Base-by-base conservation (phyloP, 352 stramenopile genomes). In the Poterioochromonas sp. region DNA sequence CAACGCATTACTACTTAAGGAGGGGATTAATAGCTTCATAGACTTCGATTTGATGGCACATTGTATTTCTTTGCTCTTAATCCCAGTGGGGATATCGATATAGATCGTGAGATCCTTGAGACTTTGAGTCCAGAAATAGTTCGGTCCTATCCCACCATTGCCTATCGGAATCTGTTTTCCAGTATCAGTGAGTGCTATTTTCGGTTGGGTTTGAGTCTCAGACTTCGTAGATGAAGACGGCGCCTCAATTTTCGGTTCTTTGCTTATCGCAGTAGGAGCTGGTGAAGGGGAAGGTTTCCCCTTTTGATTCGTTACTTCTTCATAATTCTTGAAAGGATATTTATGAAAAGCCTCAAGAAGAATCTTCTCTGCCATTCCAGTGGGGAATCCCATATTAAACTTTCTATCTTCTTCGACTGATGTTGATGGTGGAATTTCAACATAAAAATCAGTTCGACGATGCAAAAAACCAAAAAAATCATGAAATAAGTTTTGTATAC, bases 391-490 rank as follows among this genome's bases (percentile, higher is more conserved):
- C 84, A 92, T 90, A n/a, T 70, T 81, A 49, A 80, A 76, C 51
- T 58, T 15, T 11, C 34, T n/a, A 0, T 15, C 1, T 20, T 32
- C 63, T 15, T 63, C 69, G 15, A 81, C 81, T 39, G 68, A 78
- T 26, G 78, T 29, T 8, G 26, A 26, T 68, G 58, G 58, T 32
- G 26, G 26, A 82, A 82, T 83, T 89, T 87, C 76, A 22, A 91
- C 82, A 80, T 93, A 94, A 81, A 94, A 93, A 82, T 94, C 90
- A 5, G 90, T 94, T 51, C 87, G 83, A 12, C 87, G 84, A 84
- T 93, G 80, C 49, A 93, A 80, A 82, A 93, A 94, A 15, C 81
- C 86, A 77, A 93, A 94, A 79, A 93, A 84, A 11, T 63, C 65
- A 0, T 79, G 62, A 0, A 88, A 73, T 65, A 88, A 71, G 32